Evolutionary conservation across 2,329 filamentous ascomycete species (phyloP), one percentile per base, ranked within the genome.

Genomic region (Colletotrichum graminicola): DNA sequence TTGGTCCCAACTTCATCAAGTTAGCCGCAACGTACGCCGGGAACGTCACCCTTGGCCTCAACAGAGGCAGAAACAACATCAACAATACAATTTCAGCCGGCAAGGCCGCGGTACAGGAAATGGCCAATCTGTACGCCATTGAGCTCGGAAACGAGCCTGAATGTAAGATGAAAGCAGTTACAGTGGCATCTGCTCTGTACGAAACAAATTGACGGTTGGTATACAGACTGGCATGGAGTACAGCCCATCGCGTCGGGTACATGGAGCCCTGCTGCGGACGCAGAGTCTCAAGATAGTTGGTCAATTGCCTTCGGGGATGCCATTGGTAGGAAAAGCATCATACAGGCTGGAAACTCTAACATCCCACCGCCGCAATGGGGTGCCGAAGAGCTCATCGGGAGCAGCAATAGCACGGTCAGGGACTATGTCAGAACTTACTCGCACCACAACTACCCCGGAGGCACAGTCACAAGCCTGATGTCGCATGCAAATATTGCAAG

Each of bases 91-190:
- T 89, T 43, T 80, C 81, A 0, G 88, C 87, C 0, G 87, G 87
- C 2, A 81, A 80, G 54, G 75, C 81, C 0, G 87, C 84, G 0
- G 80, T 84, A 12, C 74, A 74, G 1, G 75, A 79, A n/a, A 85
- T 89, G 74, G 73, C 72, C 5, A 89, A 88, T 71, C 76, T 89
- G 14, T 78, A 84, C 23, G 85, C 87, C 3, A 86, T 89, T 43
- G 87, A 90, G 75, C 79, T 89, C 1, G 87, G 87, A 1, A 89
- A 89, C 74, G 87, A 89, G 66, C 87, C 88, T 4, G 85, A 89
- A 72, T 88, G 86, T 87, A 75, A 73, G 83, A 71, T 10, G 7
- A 29, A 16, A 10, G 6, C 29, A 5, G 8, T 41, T 21, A 12
- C 7, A n/a, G 23, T 52, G 12, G n/a, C 14, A n/a, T n/a, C 12